Base-by-base conservation (phyloP, 305 asterid genomes). In the Solanum hybrid region DNA sequence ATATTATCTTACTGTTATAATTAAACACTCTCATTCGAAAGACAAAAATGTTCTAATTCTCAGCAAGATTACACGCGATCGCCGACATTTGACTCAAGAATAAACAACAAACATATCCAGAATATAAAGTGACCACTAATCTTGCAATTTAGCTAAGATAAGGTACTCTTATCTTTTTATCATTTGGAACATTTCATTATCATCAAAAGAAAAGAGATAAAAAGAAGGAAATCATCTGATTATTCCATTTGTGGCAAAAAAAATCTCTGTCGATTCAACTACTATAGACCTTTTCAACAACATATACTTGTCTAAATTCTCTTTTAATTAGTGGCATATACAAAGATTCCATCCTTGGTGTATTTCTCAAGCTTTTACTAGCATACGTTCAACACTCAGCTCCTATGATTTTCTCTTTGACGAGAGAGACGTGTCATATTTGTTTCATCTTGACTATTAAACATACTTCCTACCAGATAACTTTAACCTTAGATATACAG, bases 141-240 rank as follows among this genome's bases (percentile, higher is more conserved):
- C 71, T 81, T 81, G 72, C 87, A 82, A 71, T 82, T 20, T 82
- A 80, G 34, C 60, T 80, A 79, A 79, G 34, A 26, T 37, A 51
- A 51, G 66, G n/a, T 51, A 51, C 66, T 51, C 66, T 89, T 86
- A 91, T 92, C 94, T 91, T 92, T 92, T 93, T 93, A 93, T 91
- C 94, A 90, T 89, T 91, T 92, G 92, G 94, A 90, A 91, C 93
- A 91, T 92, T 89, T 92, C 93, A 91, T 89, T 92, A 90, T 86
- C 92, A 85, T 42, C 24, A 5, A 51, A 82, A 82, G 3, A 1
- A 7, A 40, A 8, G 71, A 27, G 34, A 27, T 10, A 46, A 91
- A 88, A 87, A 87, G 89, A 46, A 84, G 73, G 29, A 92, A 87
- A 87, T 88, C 86, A 88, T 86, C 91, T 20, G 40, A 34, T 79